Evolutionary conservation across 176 grass and related monocot species (phyloP).

Genomic region (Sorghum bicolor): Sorghum_bicolor_NCBIv3 NC_012875.2:54839001-54839500

Average conservation of each 20-base stretch:
- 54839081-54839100: slow-evolving; percentile 8
- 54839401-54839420: slow-evolving; percentile 23
- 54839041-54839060: slow-evolving; percentile 20
- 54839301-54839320: slow-evolving; percentile 55
- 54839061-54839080: slow-evolving; percentile 13
- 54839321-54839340: slow-evolving; percentile 43
- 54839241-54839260: neutral
- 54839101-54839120: slow-evolving; percentile 21
- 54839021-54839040: slow-evolving; percentile 74
- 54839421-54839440: slow-evolving; percentile 74
- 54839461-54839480: slow-evolving; percentile 56
- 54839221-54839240: neutral
- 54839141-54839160: slow-evolving; percentile 17
- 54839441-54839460: slow-evolving; percentile 80
- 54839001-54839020: slow-evolving; percentile 97
- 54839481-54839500: slow-evolving; percentile 78
- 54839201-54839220: neutral
- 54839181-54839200: slow-evolving; percentile 65
- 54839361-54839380: neutral
- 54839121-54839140: slow-evolving; percentile 20
- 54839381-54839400: slow-evolving; percentile 1
- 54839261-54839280: neutral
- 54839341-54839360: slow-evolving; percentile 49
- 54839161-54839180: slow-evolving; percentile 71
- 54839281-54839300: slow-evolving; percentile 81